Percentiles rank a stretch among this genome's conserved stretches.
phyloP scores from a whole-genome alignment of 2,329 filamentous ascomycete species.

The Stemphylium lycopersici region DNA sequence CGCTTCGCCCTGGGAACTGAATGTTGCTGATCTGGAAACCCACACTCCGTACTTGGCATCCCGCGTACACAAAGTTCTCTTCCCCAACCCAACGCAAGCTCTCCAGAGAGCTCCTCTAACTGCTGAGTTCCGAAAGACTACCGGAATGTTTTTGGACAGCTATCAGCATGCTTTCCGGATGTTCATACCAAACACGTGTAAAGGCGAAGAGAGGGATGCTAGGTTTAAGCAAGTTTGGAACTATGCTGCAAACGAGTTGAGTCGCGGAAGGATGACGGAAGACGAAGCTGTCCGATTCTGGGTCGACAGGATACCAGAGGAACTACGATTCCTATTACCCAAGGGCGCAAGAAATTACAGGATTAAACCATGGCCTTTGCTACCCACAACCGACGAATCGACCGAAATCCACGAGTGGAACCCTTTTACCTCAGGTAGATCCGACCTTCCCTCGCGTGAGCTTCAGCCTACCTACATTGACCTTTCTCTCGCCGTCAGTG shows the following conservation, averaged over 20 bases:
- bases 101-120: conserved; percentile 26
- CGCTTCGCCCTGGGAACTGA: conserved; percentile 20
- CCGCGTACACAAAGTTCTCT: conserved; percentile 28
- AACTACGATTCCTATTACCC: not conserved
- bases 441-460: conserved; percentile 14
- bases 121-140: conserved; percentile 30
- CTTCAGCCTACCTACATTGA: conserved; percentile 36
- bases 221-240: conserved; percentile 34
- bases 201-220: conserved; percentile 14
- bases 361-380: conserved; percentile 13
- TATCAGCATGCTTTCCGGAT: conserved; percentile 37
- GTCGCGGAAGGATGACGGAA: conserved; percentile 29
- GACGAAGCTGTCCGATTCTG: conserved; percentile 43
- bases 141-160: conserved; percentile 45
- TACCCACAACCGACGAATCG: conserved; percentile 26
- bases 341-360: too few relatives aligned
- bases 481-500: conserved; percentile 11
- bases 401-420: conserved; percentile 34
- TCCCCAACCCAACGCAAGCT: conserved; percentile 24
- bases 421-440: conserved; percentile 18
- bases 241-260: conserved; percentile 36
- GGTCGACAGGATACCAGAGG: conserved; percentile 6
- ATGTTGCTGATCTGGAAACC: too few relatives aligned
- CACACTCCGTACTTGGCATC: conserved; percentile 33
- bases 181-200: conserved; percentile 22